phyloP scores from a whole-genome alignment of 2,329 filamentous ascomycete species.

The Monilinia polystroma region DNA sequence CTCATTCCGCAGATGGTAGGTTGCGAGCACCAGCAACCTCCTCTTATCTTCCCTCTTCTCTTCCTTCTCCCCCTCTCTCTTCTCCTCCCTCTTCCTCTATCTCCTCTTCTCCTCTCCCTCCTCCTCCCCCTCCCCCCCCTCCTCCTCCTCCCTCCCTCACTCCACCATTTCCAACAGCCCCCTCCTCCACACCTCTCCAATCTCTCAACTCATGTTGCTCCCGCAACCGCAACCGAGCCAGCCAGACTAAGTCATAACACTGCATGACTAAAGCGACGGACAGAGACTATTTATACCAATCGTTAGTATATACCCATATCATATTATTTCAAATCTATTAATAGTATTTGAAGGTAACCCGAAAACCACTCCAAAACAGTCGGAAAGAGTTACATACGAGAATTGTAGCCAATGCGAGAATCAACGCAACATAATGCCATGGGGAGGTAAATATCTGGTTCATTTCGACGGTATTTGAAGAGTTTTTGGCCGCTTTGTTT shows the following conservation, averaged over 20 bases:
- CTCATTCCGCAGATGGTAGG: not conserved
- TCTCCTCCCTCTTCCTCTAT: not conserved
- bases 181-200: not conserved
- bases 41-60: not conserved
- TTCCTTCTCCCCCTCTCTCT: not conserved
- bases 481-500: rapidly evolving
- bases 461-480: not conserved
- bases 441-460: rapidly evolving
- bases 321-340: not conserved
- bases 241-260: too few relatives aligned
- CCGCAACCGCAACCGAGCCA: too few relatives aligned
- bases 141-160: too few relatives aligned
- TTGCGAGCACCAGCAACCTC: not conserved
- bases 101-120: not conserved
- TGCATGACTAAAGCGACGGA: not conserved
- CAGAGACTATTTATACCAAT: not conserved
- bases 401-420: not conserved
- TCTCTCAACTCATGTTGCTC: not conserved
- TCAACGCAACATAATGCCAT: not conserved
- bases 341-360: too few relatives aligned
- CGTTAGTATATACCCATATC: not conserved
- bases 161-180: not conserved
- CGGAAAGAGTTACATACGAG: not conserved
- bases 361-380: not conserved
- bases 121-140: too few relatives aligned